Evolutionary conservation across 345 rosid genomes (phyloP), one percentile per base, ranked within the genome.

Genomic region (Pistacia vera): DNA sequence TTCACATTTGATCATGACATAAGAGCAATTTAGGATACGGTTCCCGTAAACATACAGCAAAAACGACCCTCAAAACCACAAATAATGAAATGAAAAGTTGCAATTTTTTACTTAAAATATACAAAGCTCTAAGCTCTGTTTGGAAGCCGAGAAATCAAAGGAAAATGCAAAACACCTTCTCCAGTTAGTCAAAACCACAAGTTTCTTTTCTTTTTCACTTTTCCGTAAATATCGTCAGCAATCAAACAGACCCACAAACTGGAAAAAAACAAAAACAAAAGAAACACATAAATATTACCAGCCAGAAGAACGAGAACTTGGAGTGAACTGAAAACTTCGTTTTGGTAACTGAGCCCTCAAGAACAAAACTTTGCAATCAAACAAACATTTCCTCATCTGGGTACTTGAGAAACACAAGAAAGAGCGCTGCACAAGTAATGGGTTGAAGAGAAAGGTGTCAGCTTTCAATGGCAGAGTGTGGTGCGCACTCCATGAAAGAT

Each of bases 381-480:
- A 25, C 8, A 82, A 76, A 61, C 56, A 72, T 76, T 71, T 81
- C 66, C 76, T 83, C 52, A 77, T 67, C 61, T 77, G 84, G 67
- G 84, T 35, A 77, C 12, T 84, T 36, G 81, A 55, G 12, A 74
- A 77, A 81, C 63, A 30, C 33, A 68, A 49, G 44, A 57, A 62
- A 44, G 80, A 74, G 25, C 76, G 81, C 75, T 77, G 80, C 3
- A 82, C 72, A 74, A 70, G 63, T 33, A 73, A 65, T 71, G 88
- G 82, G n/a, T 83, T 70, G 12, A 84, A 22, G 63, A 82, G 70
- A 78, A 84, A 76, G 59, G 86, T 85, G 41, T 66, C 83, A 73
- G 75, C 28, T 70, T 73, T 81, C 66, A 55, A 68, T 17, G 71
- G 51, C 61, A 75, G 51, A 60, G 33, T 55, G 75, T 77, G 61